Conservation (phyloP, 208 protist species). For the Ichthyophonus hoferi region DNA sequence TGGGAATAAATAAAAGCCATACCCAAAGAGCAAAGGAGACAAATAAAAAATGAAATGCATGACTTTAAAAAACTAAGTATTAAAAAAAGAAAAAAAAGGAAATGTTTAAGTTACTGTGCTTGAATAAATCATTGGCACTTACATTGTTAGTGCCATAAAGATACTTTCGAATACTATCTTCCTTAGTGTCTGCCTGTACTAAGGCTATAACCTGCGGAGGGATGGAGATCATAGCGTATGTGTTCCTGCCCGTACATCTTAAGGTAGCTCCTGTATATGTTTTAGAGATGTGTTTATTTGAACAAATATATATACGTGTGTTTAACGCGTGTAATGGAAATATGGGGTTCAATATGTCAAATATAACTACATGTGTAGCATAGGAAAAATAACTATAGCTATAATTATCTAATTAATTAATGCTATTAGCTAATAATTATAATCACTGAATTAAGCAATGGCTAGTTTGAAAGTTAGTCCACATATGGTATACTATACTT, state of each 20-base stretch:
- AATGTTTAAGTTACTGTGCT: background rate
- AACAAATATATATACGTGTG: background rate
- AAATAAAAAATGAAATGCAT: background rate
- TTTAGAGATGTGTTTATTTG: background rate
- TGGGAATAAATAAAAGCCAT: background rate
- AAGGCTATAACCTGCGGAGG: background rate
- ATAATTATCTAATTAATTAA: no score
- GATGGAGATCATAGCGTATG: background rate
- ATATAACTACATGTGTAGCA: no score
- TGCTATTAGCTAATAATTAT: no score
- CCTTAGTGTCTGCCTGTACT: background rate
- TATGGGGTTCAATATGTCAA: no score
- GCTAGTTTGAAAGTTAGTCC: no score
- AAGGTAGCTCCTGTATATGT: background rate
- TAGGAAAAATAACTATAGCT: no score
- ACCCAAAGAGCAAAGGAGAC: background rate
- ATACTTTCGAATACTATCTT: background rate
- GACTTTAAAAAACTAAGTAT: background rate
- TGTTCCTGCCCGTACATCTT: background rate
- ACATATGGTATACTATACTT: no score
- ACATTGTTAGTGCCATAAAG: background rate
- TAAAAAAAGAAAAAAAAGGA: background rate
- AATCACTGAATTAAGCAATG: no score
- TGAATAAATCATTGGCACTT: background rate
- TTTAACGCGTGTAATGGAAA: background rate